These are phyloP conservation scores for Tricholoma hemisulphureum DNA, from an alignment of 768 basidiomycete species.

Conservation along the genomic window DNA sequence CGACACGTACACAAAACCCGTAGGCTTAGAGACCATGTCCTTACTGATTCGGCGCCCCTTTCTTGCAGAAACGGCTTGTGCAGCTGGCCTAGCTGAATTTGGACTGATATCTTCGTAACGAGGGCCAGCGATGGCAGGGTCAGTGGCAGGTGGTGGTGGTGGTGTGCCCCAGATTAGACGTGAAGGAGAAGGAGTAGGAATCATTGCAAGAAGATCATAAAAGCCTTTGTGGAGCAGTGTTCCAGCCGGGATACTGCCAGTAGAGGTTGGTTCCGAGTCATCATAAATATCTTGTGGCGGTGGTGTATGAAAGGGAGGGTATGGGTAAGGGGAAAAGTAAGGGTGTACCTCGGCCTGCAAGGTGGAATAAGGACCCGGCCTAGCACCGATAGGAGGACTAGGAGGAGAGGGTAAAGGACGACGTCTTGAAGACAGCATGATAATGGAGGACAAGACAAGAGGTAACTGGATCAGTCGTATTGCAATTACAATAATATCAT, in stretches of 20 bases:
- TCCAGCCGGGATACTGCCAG: constrained; percentile 59
- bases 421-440: constrained; percentile 17
- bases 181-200: constrained; percentile 69
- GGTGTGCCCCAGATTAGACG: constrained; percentile 57
- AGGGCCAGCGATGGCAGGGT: constrained; percentile 58
- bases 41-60: constrained; percentile 75
- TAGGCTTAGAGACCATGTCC: constrained; percentile 85
- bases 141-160: constrained; percentile 30
- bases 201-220: constrained; percentile 80
- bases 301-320: constrained; percentile 36
- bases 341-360: constrained; percentile 32
- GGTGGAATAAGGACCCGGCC: constrained; percentile 29
- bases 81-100: constrained; percentile 28
- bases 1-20: constrained; percentile 74
- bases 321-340: constrained; percentile 41
- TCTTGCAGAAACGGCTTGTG: constrained; percentile 37
- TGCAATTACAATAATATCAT: background rate
- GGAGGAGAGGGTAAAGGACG: constrained; percentile 32
- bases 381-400: constrained; percentile 24
- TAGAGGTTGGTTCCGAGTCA: constrained; percentile 44
- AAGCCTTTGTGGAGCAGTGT: constrained; percentile 87
- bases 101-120: constrained; percentile 61
- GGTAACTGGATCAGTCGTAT: background rate
- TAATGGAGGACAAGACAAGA: background rate
- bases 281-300: constrained; percentile 40